phyloP scores from a whole-genome alignment of 1,284 basidiomycete species.

The Naganishia albida region DNA sequence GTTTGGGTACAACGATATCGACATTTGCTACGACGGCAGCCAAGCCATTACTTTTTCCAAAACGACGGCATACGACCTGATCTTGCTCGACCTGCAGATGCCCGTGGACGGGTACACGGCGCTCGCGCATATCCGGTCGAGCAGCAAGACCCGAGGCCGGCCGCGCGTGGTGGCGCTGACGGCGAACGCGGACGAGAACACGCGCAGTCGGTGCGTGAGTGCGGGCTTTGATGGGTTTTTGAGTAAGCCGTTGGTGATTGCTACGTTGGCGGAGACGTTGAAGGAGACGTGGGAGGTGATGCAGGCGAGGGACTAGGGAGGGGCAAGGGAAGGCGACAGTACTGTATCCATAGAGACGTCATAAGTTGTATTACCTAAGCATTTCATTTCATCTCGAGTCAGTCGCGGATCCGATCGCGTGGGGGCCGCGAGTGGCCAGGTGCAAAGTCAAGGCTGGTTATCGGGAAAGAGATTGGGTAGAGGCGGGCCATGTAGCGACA shows the following conservation, averaged over 20 bases:
- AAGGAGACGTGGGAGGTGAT: constrained; percentile 14
- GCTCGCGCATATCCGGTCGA: constrained; percentile 27
- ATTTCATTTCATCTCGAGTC: no score
- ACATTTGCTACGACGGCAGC: constrained; percentile 44
- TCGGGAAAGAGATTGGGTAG: no score
- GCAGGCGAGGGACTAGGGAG: background rate
- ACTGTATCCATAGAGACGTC: background rate
- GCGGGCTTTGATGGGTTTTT: constrained; percentile 46
- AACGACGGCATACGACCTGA: constrained; percentile 44
- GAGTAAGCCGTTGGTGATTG: constrained; percentile 43
- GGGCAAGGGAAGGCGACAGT: background rate
- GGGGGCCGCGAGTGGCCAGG: no score
- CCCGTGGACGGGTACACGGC: constrained; percentile 34
- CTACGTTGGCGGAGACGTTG: constrained; percentile 17
- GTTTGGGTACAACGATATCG: constrained; percentile 47
- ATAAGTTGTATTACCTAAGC: no score
- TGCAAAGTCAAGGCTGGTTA: no score
- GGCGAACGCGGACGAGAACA: constrained; percentile 49
- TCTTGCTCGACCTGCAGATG: constrained; percentile 51
- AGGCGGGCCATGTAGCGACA: no score
- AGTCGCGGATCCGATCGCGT: no score
- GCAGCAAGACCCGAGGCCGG: constrained; percentile 40
- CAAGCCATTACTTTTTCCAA: constrained; percentile 46
- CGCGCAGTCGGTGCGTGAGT: constrained; percentile 38
- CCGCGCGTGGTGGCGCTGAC: constrained; percentile 48